Percentiles rank a stretch among this genome's conserved stretches.
Conservation (phyloP, 2,329 filamentous ascomycete genomes). For the Penicillium sp. region DNA sequence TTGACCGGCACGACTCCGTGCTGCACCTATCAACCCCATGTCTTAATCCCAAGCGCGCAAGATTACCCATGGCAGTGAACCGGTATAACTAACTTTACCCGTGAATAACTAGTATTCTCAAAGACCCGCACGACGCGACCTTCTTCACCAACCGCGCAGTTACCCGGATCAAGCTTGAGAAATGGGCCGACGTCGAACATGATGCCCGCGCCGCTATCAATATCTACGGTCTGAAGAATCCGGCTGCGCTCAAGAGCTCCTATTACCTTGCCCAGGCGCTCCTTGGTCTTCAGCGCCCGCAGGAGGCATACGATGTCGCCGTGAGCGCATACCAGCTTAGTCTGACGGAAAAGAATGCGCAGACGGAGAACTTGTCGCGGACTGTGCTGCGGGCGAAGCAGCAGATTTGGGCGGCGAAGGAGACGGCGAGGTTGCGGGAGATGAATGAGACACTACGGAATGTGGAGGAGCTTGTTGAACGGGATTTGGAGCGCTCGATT, state of each 20-base stretch:
- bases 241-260: constrained; percentile 73
- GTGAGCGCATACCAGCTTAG: constrained; percentile 72
- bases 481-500: constrained; percentile 40
- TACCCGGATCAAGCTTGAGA: constrained; percentile 70
- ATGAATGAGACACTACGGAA: constrained; percentile 43
- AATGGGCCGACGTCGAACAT: constrained; percentile 71
- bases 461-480: constrained; percentile 42
- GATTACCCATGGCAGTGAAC: neutral
- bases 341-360: constrained; percentile 61
- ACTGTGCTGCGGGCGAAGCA: constrained; percentile 81
- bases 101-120: constrained; percentile 62
- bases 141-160: constrained; percentile 91
- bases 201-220: constrained; percentile 76
- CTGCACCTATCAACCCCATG: neutral
- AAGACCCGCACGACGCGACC: constrained; percentile 72
- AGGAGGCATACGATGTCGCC: constrained; percentile 70
- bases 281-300: constrained; percentile 68
- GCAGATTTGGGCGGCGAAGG: constrained; percentile 75
- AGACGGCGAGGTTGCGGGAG: constrained; percentile 51
- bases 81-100: neutral
- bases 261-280: constrained; percentile 84
- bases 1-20: neutral
- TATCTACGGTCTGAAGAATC: constrained; percentile 52
- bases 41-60: neutral
- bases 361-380: constrained; percentile 68